phyloP scores from a whole-genome alignment of 306 rosid species.

The Casuarina glauca region DNA sequence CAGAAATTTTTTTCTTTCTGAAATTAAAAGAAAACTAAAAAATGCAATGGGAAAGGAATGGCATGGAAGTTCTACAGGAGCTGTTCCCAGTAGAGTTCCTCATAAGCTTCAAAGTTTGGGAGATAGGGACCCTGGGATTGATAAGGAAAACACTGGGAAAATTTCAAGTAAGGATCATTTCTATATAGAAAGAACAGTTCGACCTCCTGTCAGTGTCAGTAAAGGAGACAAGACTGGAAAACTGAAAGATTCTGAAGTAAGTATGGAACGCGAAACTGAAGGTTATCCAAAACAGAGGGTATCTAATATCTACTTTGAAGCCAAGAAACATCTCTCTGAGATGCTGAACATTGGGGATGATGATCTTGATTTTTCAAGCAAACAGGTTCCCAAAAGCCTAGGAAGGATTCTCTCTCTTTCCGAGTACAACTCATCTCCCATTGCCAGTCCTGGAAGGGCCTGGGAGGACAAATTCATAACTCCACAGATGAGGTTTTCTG shows the following conservation, averaged over 20 bases:
- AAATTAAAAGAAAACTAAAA: slow-evolving; percentile 77
- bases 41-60: slow-evolving; percentile 87
- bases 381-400: slow-evolving; percentile 59
- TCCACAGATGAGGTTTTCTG: slow-evolving; percentile 56
- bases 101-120: slow-evolving; percentile 22
- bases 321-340: slow-evolving; percentile 79
- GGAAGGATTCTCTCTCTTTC: slow-evolving; percentile 94
- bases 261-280: slow-evolving; percentile 46
- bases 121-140: slow-evolving; percentile 37
- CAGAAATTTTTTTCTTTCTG: slow-evolving; percentile 77
- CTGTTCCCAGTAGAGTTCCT: slow-evolving; percentile 33
- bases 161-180: slow-evolving; percentile 71
- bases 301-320: slow-evolving; percentile 72
- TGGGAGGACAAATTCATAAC: slow-evolving; percentile 68
- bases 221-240: slow-evolving; percentile 52
- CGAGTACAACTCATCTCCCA: slow-evolving; percentile 70
- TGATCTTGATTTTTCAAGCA: slow-evolving; percentile 49
- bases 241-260: slow-evolving; percentile 53
- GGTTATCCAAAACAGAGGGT: slow-evolving; percentile 45
- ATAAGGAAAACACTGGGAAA: slow-evolving; percentile 62
- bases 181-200: slow-evolving; percentile 72
- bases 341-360: slow-evolving; percentile 67
- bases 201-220: slow-evolving; percentile 46
- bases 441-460: slow-evolving; percentile 75
- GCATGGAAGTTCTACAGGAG: slow-evolving; percentile 41